phyloP scores from a whole-genome alignment of 2,329 filamentous ascomycete species.

The Septoria linicola region DNA sequence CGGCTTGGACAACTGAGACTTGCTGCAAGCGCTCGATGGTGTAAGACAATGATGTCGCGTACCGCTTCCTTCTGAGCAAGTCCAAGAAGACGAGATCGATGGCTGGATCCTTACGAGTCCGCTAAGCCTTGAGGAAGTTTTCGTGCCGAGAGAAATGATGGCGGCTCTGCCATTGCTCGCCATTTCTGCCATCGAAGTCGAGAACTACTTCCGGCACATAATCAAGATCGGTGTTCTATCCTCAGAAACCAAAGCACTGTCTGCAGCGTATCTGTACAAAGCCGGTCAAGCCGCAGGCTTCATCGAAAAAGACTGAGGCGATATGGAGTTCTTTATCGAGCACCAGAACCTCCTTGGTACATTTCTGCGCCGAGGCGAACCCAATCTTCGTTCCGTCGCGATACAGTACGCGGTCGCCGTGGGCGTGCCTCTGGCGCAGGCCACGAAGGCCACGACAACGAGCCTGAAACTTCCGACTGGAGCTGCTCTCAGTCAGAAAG shows the following conservation, averaged over 20 bases:
- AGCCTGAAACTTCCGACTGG: no score
- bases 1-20: not conserved
- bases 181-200: not conserved
- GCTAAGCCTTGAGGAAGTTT: not conserved
- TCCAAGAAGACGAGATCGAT: no score
- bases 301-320: not conserved
- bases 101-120: not conserved
- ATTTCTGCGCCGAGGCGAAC: not conserved
- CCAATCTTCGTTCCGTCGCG: no score
- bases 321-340: slow-evolving; percentile 4
- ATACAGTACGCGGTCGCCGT: no score
- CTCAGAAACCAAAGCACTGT: not conserved
- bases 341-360: not conserved
- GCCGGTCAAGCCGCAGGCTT: not conserved
- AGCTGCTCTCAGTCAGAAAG: no score
- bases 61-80: no score
- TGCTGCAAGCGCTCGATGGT: not conserved
- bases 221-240: not conserved
- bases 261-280: slow-evolving; percentile 2
- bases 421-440: no score
- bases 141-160: slow-evolving; percentile 1
- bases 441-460: no score
- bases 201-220: no score
- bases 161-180: not conserved
- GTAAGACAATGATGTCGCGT: no score